Conservation (phyloP, 2,329 filamentous ascomycete genomes). For the Neurospora sp. region DNA sequence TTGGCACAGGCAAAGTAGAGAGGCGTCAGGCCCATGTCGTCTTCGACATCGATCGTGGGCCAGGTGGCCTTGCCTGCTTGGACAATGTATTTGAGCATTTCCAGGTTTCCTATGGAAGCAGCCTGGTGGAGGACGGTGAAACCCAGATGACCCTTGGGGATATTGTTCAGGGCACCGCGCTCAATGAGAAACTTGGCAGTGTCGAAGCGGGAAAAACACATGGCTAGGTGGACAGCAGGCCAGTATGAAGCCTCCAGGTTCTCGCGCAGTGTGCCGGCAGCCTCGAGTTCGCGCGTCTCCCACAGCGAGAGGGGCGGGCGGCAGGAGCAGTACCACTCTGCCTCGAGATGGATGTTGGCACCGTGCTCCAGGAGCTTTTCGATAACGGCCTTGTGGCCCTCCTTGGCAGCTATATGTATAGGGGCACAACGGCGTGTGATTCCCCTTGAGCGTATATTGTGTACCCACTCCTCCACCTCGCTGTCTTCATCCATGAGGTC, state of each 20-base stretch:
- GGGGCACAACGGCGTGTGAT: slow-evolving; percentile 3
- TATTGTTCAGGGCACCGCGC: slow-evolving; percentile 6
- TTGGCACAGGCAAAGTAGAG: slow-evolving; percentile 14
- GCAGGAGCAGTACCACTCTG: slow-evolving; percentile 9
- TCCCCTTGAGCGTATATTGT: neutral
- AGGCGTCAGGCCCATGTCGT: slow-evolving; percentile 9
- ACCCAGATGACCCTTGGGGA: neutral
- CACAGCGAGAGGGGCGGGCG: neutral
- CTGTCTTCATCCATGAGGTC: neutral
- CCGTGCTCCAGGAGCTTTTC: slow-evolving; percentile 10
- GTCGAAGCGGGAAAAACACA: slow-evolving; percentile 11
- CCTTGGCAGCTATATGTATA: slow-evolving; percentile 13
- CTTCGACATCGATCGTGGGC: slow-evolving; percentile 8
- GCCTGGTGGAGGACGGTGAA: slow-evolving; percentile 13
- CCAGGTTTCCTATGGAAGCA: slow-evolving; percentile 9
- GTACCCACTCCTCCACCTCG: neutral
- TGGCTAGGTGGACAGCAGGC: slow-evolving; percentile 16
- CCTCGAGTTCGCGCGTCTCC: neutral
- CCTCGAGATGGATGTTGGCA: slow-evolving; percentile 8
- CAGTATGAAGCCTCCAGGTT: neutral
- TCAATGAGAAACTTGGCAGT: slow-evolving; percentile 13
- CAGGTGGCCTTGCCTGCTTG: slow-evolving; percentile 1
- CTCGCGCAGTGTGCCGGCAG: neutral
- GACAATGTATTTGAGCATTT: slow-evolving; percentile 9
- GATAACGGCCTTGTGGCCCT: slow-evolving; percentile 11